Base-by-base conservation (phyloP, 2,329 filamentous ascomycete species). In the Curvularia sp. region DNA sequence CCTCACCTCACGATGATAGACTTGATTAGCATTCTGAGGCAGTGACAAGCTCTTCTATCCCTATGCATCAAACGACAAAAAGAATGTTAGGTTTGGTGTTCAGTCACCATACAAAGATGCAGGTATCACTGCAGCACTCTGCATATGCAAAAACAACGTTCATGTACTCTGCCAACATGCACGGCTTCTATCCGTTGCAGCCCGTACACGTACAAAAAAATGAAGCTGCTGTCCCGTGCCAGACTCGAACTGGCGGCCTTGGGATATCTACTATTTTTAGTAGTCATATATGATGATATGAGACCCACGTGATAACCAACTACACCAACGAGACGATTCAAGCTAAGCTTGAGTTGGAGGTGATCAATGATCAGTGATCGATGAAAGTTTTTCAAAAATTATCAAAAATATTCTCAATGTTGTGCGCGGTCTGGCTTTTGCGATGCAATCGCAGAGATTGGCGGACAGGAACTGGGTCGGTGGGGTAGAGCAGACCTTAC, bases 221-320 rank as follows among this genome's bases (percentile, higher is more conserved):
- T 62, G 53, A 60, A 38, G 60, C 38, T 47, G 30, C 4, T 70
- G 68, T 66, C 62, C 64, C 71, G 63, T 73, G 66, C 70, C 70
- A 74, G 71, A 74, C 58, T 74, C 71, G 71, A 74, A 74, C 71
- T 74, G 70, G 71, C 66, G 71, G 64, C 70, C 71, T 74, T 74
- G 65, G 71, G 71, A 74, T 74, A 52, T 67, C 69, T 62, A 49
- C 58, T 61, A 52, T 52, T 53, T 30, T 15, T 62, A 70, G 56
- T 54, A 73, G 68, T 74, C 72, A 74, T 68, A 71, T 57, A 24
- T 57, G 58, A 49, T 49, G 54, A 60, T 73, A 73, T 74, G 72
- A 74, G 72, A 74, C 71, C 71, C 65, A 74, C 71, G 70, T 74
- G 70, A 74, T 73, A 73, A 74, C 70, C 71, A 63, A 73, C 72